Evolutionary conservation across 768 basidiomycete genomes (phyloP).

Genomic region (Amanita polypyramis): DNA sequence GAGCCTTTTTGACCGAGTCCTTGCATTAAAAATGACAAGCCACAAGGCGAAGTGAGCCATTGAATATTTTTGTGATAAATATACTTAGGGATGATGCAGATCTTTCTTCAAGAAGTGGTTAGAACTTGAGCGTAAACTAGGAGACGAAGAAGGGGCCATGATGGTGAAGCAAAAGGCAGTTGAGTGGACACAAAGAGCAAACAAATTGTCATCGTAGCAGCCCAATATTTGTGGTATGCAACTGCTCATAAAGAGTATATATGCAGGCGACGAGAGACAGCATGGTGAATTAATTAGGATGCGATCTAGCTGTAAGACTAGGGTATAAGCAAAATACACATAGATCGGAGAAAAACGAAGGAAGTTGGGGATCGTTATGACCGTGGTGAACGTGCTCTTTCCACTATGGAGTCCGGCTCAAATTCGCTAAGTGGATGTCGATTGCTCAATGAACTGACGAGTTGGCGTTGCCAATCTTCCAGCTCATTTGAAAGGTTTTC

Average conservation of each 20-base stretch:
- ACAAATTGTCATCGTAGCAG: slow-evolving; percentile 27
- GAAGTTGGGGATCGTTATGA: slow-evolving; percentile 26
- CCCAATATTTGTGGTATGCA: slow-evolving; percentile 15
- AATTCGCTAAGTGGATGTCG: slow-evolving; percentile 66
- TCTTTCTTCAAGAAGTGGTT: slow-evolving; percentile 98
- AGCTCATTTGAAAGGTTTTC: slow-evolving; percentile 73
- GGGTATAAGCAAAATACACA: slow-evolving; percentile 15
- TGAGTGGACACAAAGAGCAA: slow-evolving; percentile 76
- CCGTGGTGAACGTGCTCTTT: slow-evolving; percentile 51
- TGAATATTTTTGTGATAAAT: slow-evolving; percentile 4
- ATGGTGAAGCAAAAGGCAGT: slow-evolving; percentile 81
- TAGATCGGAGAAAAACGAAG: slow-evolving; percentile 20
- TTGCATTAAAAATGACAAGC: slow-evolving; percentile 81
- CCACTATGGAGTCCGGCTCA: slow-evolving; percentile 45
- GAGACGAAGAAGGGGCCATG: slow-evolving; percentile 76
- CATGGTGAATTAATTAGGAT: slow-evolving; percentile 21
- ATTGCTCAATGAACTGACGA: slow-evolving; percentile 69
- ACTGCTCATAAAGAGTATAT: slow-evolving; percentile 26
- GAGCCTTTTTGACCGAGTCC: slow-evolving; percentile 77
- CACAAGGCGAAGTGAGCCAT: slow-evolving; percentile 88
- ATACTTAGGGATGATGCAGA: slow-evolving; percentile 27
- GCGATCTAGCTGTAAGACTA: slow-evolving; percentile 28
- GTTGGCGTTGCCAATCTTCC: slow-evolving; percentile 80
- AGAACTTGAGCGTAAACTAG: slow-evolving; percentile 73
- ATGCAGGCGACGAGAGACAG: slow-evolving; percentile 17